Evolutionary conservation across 2,329 filamentous ascomycete species (phyloP).

Genomic region (Ceratocystis albifundus): DNA sequence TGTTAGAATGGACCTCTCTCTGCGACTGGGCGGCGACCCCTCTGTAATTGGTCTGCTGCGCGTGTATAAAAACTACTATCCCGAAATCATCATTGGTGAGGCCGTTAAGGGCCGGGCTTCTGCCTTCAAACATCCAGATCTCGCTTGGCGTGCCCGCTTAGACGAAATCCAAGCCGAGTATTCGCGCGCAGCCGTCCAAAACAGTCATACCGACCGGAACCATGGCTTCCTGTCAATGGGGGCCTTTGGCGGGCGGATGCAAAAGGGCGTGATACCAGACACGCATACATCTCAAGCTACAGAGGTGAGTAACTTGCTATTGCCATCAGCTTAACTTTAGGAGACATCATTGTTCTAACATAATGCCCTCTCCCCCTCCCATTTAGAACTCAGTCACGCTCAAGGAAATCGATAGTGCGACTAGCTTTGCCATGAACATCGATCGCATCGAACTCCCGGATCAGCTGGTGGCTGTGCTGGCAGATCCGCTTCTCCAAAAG

Average conservation of each 20-base stretch:
- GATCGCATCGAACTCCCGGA: constrained; percentile 73
- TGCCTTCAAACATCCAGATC: constrained; percentile 60
- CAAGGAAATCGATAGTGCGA: constrained; percentile 64
- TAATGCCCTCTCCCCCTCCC: neutral
- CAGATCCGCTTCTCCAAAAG: constrained; percentile 68
- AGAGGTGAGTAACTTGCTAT: constrained; percentile 38
- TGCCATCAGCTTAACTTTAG: neutral
- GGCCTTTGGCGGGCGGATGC: constrained; percentile 43
- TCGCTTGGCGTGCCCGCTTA: constrained; percentile 59
- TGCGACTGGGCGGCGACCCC: constrained; percentile 59
- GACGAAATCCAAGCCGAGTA: constrained; percentile 53
- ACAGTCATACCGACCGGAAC: constrained; percentile 31
- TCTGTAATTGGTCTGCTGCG: constrained; percentile 61
- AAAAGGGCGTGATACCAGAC: constrained; percentile 42
- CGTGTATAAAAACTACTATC: constrained; percentile 85
- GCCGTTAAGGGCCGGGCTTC: constrained; percentile 49
- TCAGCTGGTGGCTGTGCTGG: constrained; percentile 65
- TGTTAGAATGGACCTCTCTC: constrained; percentile 43
- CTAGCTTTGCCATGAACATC: constrained; percentile 57
- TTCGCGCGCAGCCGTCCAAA: constrained; percentile 34
- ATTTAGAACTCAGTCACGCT: constrained; percentile 50
- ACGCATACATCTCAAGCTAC: constrained; percentile 64
- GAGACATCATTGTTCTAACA: neutral
- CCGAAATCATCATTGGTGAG: constrained; percentile 71
- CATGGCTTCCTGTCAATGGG: constrained; percentile 31